phyloP scores from a whole-genome alignment of 2,329 filamentous ascomycete species.

The Diaporthe vaccinii region DNA sequence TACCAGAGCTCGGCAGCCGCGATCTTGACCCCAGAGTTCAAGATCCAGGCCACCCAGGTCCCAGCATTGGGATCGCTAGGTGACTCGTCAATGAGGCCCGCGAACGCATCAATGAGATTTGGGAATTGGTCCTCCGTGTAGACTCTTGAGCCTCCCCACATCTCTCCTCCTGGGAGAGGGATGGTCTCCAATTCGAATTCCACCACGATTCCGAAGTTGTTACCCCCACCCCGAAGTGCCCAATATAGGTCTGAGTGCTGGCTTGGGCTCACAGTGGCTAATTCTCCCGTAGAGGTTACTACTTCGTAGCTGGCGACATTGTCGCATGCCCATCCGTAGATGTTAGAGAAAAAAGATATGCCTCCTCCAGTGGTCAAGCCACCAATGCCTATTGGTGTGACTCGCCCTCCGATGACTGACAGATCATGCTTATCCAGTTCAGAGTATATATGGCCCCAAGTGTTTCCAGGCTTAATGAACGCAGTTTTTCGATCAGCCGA shows the following conservation, averaged over 20 bases:
- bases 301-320: conserved; percentile 44
- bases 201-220: conserved; percentile 69
- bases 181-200: conserved; percentile 60
- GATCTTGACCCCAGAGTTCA: conserved; percentile 44
- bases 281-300: conserved; percentile 59
- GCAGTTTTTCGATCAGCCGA: conserved; percentile 15
- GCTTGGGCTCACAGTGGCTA: conserved; percentile 56
- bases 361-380: conserved; percentile 31
- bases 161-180: conserved; percentile 47
- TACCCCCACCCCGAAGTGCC: conserved; percentile 68
- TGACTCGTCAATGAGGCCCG: conserved; percentile 49
- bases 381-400: conserved; percentile 19
- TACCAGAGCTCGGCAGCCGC: conserved; percentile 53
- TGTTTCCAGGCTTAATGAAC: conserved; percentile 2
- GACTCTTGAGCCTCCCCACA: conserved; percentile 55
- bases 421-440: conserved; percentile 20
- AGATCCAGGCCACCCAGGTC: conserved; percentile 48
- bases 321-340: conserved; percentile 25
- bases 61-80: conserved; percentile 52
- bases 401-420: conserved; percentile 11
- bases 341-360: conserved; percentile 26
- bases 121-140: conserved; percentile 50
- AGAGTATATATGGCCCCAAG: neutral
- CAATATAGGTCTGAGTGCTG: conserved; percentile 68
- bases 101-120: conserved; percentile 49